A percentile compares a stretch with the other conserved stretches of the same genome.
Evolutionary conservation across 2,329 filamentous ascomycete species (phyloP).

Genomic region (Ophiocordyceps camponoti-rufipedis): DNA sequence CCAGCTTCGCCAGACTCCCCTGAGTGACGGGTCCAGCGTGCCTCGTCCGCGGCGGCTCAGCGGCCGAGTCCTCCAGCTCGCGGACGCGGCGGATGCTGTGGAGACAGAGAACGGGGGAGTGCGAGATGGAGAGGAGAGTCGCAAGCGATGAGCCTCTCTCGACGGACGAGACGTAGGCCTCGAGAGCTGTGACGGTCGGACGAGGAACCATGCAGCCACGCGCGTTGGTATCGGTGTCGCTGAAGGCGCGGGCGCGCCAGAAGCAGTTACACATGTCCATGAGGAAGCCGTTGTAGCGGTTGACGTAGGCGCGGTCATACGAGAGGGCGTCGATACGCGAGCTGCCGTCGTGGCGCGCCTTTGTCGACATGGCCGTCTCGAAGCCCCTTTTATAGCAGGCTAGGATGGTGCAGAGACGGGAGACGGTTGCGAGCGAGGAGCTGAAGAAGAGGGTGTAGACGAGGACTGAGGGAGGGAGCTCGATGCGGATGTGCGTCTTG

Average conservation of each 20-base stretch:
- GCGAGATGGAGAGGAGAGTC: conserved; percentile 37
- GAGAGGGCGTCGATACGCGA: conserved; percentile 15
- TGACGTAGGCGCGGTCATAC: conserved; percentile 42
- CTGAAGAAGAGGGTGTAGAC: conserved; percentile 57
- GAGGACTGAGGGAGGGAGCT: conserved; percentile 47
- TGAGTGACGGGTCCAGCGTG: conserved; percentile 56
- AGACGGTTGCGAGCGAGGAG: conserved; percentile 41
- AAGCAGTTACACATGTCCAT: conserved; percentile 78
- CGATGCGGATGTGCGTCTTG: conserved; percentile 40
- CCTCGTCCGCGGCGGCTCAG: conserved; percentile 23
- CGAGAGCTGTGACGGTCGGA: conserved; percentile 24
- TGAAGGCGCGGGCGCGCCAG: conserved; percentile 60
- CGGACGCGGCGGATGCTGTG: conserved; percentile 37
- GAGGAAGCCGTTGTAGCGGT: conserved; percentile 63
- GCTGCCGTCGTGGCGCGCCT: conserved; percentile 9
- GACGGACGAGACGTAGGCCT: conserved; percentile 28
- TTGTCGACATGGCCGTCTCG: conserved; percentile 39
- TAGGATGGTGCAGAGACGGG: conserved; percentile 51
- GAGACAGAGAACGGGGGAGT: conserved; percentile 36
- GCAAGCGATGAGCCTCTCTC: conserved; percentile 27
- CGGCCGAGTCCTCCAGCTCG: conserved; percentile 36
- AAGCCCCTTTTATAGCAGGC: conserved; percentile 58
- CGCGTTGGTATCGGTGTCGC: conserved; percentile 42
- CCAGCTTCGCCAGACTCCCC: conserved; percentile 42
- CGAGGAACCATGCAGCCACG: conserved; percentile 32